These are phyloP conservation scores for Sindora glabra DNA, from an alignment of 306 rosid genomes.

Conservation along the genomic window DNA sequence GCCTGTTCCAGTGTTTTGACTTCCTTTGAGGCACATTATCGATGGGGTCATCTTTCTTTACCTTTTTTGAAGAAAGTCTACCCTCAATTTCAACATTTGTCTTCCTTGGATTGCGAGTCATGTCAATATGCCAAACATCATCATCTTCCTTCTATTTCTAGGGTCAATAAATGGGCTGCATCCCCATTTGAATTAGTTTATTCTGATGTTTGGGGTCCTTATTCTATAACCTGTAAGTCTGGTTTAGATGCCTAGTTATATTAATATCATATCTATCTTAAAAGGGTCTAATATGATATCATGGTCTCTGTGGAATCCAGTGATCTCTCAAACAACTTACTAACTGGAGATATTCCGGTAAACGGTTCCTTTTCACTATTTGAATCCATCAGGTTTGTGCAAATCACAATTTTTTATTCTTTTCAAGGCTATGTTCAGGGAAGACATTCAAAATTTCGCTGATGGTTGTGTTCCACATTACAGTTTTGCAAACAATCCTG, in stretches of 20 bases:
- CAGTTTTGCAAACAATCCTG: constrained; percentile 64
- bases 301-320: constrained; percentile 37
- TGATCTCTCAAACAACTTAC: constrained; percentile 71
- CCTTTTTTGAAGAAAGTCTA: too few species aligned
- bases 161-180: too few species aligned
- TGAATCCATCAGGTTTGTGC: constrained; percentile 81
- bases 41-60: too few species aligned
- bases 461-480: constrained; percentile 11
- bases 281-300: constrained; percentile 16
- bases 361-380: constrained; percentile 80
- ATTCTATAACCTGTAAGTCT: too few species aligned
- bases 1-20: too few species aligned
- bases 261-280: constrained; percentile 1
- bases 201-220: too few species aligned
- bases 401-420: background rate
- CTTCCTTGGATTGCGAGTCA: too few species aligned
- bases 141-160: too few species aligned
- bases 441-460: constrained; percentile 9
- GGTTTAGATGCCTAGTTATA: background rate
- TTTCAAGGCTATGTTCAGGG: constrained; percentile 9
- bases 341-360: constrained; percentile 55
- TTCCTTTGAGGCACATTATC: too few species aligned
- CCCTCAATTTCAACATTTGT: too few species aligned
- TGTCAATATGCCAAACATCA: too few species aligned
- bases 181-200: too few species aligned